Conservation (phyloP, 176 grass and related monocot genomes). For the Ensete ventricosum region DNA sequence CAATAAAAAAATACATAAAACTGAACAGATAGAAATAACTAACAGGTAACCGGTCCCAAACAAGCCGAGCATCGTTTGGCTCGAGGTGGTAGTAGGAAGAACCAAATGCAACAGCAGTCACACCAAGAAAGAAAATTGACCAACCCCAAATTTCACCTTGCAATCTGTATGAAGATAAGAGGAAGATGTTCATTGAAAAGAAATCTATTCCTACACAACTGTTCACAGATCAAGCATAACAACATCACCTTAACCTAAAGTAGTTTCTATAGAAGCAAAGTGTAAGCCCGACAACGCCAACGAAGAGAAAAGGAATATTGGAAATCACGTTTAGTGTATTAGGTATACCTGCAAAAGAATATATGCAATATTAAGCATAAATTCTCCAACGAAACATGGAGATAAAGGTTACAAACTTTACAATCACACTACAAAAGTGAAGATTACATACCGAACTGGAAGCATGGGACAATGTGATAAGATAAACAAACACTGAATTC, state of each 20-base stretch:
- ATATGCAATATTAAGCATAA: not conserved
- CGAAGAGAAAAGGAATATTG: constrained; percentile 84
- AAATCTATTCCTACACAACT: not conserved
- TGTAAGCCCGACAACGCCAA: constrained; percentile 47
- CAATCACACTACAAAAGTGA: not conserved
- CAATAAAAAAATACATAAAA: not conserved
- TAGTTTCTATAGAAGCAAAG: constrained; percentile 64
- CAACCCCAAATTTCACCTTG: constrained; percentile 77
- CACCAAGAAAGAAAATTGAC: constrained; percentile 66
- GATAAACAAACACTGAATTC: not conserved
- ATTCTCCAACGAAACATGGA: not conserved
- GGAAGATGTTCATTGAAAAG: not conserved
- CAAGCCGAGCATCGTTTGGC: constrained; percentile 57
- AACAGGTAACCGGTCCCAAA: constrained; percentile 91
- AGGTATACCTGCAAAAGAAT: constrained; percentile 51
- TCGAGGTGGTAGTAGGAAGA: constrained; percentile 91
- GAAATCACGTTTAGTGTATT: constrained; percentile 87
- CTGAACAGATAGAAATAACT: constrained; percentile 17
- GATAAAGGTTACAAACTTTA: not conserved
- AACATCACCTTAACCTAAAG: constrained; percentile 61
- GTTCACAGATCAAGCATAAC: not conserved
- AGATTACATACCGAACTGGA: not conserved
- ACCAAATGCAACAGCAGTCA: constrained; percentile 60
- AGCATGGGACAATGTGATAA: not conserved
- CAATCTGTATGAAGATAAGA: constrained; percentile 34